Evolutionary conservation across 352 stramenopile species (phyloP), one percentile per base, ranked within the genome.

Genomic region (Globisporangium perplexum): DNA sequence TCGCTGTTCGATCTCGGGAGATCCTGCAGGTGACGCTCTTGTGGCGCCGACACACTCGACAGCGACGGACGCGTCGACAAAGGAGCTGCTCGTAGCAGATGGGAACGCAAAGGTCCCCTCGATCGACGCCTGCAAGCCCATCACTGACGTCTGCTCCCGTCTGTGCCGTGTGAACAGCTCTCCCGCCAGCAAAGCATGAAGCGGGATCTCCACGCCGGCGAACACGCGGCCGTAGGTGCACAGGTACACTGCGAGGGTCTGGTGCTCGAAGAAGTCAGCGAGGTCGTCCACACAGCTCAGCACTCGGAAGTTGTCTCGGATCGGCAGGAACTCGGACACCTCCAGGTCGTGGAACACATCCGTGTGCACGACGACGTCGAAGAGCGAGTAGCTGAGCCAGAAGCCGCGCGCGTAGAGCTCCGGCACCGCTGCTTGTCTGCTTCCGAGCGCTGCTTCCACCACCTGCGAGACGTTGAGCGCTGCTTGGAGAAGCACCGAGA

Each of bases 321-420:
- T 88, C 3, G 77, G 55, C 12, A 72, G 61, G 54, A 93, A 93
- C 30, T 85, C 69, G 4, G 77, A 65, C 10, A 53, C 31, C 4
- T 69, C 57, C 7, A 92, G 60, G 49, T 86, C 71, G 47, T 72
- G 65, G 30, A 93, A 93, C 24, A 91, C 67, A 45, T 92, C 81
- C 0, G 79, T 93, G 49, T 90, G 83, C 8, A 93, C 80, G 17
- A 93, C 74, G 15, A 93, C 70, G 35, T 86, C 81, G 50, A 93
- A 93, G 4, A 93, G 65, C 24, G 81, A 90, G 52, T 93, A 93
- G 48, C 78, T 90, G 38, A 93, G 65, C 83, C 83, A 93, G 46
- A 88, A 88, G 17, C 82, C 80, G 12, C 46, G 28, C 11, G 22
- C 31, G 60, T 57, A 50, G 5, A 44, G 42, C 35, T 61, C 50